A percentile compares a stretch with the other conserved stretches of the same genome.
Evolutionary conservation across 2,329 filamentous ascomycete genomes (phyloP).

Genomic region (Elsinoe necatrix): DNA sequence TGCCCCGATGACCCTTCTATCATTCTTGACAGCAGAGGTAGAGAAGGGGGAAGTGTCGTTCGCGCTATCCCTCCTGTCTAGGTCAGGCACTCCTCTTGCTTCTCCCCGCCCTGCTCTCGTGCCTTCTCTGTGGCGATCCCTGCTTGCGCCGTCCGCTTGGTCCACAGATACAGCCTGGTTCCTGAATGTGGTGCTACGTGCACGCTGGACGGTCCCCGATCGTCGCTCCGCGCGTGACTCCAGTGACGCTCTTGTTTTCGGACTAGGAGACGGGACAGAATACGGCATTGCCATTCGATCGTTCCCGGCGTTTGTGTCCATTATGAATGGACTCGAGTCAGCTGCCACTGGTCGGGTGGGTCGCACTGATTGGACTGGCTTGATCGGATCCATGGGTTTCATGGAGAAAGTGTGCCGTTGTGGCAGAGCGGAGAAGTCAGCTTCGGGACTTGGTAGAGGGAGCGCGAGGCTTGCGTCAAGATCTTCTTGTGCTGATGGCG

Average conservation of each 20-base stretch:
- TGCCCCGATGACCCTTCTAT: background rate
- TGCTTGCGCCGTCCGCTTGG: too few species aligned
- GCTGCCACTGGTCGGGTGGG: background rate
- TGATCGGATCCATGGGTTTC: background rate
- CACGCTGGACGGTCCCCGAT: too few species aligned
- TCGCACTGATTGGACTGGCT: background rate
- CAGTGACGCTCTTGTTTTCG: background rate
- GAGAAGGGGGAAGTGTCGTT: background rate
- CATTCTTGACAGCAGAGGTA: background rate
- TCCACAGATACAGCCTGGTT: too few species aligned
- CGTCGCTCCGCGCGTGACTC: background rate
- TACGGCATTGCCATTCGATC: constrained; percentile 1
- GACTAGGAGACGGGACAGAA: background rate
- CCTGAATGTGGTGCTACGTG: too few species aligned
- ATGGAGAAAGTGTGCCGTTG: background rate
- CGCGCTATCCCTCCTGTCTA: constrained; percentile 4
- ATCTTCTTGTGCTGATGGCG: background rate
- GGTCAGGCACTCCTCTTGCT: background rate
- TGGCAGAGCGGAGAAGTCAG: background rate
- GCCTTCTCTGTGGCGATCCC: background rate
- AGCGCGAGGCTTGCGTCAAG: background rate
- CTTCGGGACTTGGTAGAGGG: constrained; percentile 5
- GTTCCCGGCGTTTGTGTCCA: background rate
- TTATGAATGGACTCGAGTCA: background rate
- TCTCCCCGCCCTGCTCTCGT: background rate